Conservation (phyloP, 2,329 filamentous ascomycete species). For the Huntiella savannae region DNA sequence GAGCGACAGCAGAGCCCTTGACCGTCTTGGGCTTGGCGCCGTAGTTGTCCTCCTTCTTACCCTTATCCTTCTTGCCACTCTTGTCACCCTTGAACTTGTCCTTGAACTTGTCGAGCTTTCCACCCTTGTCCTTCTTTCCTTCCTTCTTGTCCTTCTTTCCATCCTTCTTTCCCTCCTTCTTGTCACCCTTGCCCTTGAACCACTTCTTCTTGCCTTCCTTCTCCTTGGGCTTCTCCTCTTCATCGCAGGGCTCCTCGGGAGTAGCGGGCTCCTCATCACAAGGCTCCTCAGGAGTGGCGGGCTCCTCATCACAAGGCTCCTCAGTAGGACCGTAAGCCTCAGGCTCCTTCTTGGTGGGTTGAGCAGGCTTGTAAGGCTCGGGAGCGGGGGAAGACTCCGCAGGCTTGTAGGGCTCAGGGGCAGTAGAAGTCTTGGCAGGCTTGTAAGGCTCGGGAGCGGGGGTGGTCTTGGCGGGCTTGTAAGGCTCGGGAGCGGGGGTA, state of each 20-base stretch:
- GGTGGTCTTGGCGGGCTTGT: conserved; percentile 1
- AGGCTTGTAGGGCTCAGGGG: background rate
- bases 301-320: conserved; percentile 3
- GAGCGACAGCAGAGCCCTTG: conserved; percentile 7
- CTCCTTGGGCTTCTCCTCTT: conserved; percentile 10
- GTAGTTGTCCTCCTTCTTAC: conserved; percentile 7
- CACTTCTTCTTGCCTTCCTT: conserved; percentile 11
- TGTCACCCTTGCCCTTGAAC: conserved; percentile 11
- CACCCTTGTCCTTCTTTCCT: conserved; percentile 6
- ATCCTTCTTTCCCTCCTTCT: conserved; percentile 9
- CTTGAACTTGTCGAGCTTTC: conserved; percentile 9
- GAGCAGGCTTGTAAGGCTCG: background rate
- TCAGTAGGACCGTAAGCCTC: background rate
- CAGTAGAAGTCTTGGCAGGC: conserved; percentile 3
- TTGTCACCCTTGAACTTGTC: conserved; percentile 10
- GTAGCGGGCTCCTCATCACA: conserved; percentile 7
- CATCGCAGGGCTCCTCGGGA: background rate
- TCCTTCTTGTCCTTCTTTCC: conserved; percentile 10
- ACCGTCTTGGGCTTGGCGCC: conserved; percentile 8
- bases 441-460: conserved; percentile 2
- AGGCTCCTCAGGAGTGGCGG: conserved; percentile 1
- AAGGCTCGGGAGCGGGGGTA: background rate
- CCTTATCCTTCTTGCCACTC: conserved; percentile 6
- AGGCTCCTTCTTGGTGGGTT: background rate
- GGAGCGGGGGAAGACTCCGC: conserved; percentile 6